Percentiles rank a stretch among this genome's conserved stretches.
Conservation (phyloP, 2,329 filamentous ascomycete genomes). For the Aspergillus sclerotialis region DNA sequence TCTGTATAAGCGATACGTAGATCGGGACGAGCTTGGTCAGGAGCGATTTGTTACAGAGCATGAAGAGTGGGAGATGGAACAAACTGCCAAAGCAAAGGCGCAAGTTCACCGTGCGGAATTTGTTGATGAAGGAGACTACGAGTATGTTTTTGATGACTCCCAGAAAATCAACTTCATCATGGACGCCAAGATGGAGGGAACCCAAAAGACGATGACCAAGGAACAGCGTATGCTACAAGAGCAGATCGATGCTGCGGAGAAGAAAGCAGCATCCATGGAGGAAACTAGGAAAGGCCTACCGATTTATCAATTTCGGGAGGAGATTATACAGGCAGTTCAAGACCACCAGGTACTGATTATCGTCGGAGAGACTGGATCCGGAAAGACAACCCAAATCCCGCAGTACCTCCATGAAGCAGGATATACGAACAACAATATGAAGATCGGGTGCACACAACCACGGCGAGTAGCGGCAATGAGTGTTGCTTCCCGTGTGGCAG, state of each 20-base stretch:
- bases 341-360: conserved; percentile 84
- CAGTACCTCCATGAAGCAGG: conserved; percentile 91
- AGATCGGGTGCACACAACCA: conserved; percentile 89
- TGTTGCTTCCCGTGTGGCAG: conserved; percentile 89
- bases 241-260: conserved; percentile 81
- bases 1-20: conserved; percentile 83
- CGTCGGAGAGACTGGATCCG: conserved; percentile 88
- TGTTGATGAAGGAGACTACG: conserved; percentile 75
- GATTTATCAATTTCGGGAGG: conserved; percentile 79
- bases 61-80: conserved; percentile 92
- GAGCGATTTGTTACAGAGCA: conserved; percentile 89
- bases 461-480: conserved; percentile 95
- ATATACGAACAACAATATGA: conserved; percentile 74
- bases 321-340: conserved; percentile 79
- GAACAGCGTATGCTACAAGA: conserved; percentile 74
- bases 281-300: conserved; percentile 86
- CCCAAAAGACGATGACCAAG: conserved; percentile 63
- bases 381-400: conserved; percentile 91
- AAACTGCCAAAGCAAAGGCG: conserved; percentile 77
- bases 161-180: conserved; percentile 81
- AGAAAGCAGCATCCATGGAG: conserved; percentile 79
- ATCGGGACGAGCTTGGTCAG: conserved; percentile 77
- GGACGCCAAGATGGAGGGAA: conserved; percentile 65
- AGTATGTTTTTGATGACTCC: conserved; percentile 85
- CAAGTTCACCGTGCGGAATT: conserved; percentile 71